Base-by-base conservation (phyloP, 2,329 filamentous ascomycete genomes). In the Ophiostoma sp. region DNA sequence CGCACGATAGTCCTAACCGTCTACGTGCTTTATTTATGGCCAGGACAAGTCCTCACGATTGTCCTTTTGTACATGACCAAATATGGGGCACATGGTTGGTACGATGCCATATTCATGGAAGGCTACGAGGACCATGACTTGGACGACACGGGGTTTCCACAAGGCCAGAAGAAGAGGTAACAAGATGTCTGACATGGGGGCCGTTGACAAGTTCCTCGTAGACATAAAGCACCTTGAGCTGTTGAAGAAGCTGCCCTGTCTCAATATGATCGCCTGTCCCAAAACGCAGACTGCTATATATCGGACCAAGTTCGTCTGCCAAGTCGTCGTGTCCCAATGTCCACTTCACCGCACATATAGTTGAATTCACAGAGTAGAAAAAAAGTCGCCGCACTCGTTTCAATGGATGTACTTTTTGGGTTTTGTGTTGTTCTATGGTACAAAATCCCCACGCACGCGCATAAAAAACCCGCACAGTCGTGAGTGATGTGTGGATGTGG, bases 341-440 rank as follows among this genome's bases (percentile, higher is more conserved):
- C n/a, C 9, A 3, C 22, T 15, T 36, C 15, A 28, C 15, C 42
- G 17, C 31, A 61, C 8, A 22, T n/a, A 19, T 7, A 33, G 2
- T 19, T 4, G n/a, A 25, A 22, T 6, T 25, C n/a, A 22, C 19
- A 64, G 2, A 28, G 15, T 19, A 48, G 3, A 48, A 19, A 3
- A 28, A 22, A 50, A 19, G 12, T 6, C n/a, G 64, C 31, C n/a
- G 68, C 68, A 59, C 28, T 25, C 25, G 22, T 55, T 36, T 71
- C 55, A 63, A 61, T 71, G 22, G 28, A 45, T 71, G 70, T 25
- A 71, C 42, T 45, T 33, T 63, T 66, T 45, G 45, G 36, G 61
- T 42, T 45, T 42, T 48, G 15, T 45, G 55, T 33, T 71, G 57
- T 28, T 66, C 61, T 72, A 72, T 72, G 70, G 64, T 72, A 72